Conservation (phyloP, 2,329 filamentous ascomycete species). For the Sphaerulina musiva region DNA sequence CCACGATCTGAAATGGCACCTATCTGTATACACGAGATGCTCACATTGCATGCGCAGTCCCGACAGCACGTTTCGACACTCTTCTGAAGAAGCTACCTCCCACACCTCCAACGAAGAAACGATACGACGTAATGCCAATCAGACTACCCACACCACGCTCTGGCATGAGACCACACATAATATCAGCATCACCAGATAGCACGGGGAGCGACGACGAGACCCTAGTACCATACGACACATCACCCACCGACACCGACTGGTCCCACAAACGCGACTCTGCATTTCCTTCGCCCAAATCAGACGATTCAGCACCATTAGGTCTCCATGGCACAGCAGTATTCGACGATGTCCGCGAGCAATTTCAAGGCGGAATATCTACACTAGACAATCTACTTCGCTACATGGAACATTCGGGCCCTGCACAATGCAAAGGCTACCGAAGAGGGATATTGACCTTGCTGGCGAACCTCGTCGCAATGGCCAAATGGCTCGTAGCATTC, state of each 20-base stretch:
- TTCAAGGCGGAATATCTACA: conserved; percentile 12
- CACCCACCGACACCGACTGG: conserved; percentile 5
- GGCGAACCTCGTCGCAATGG: conserved; percentile 14
- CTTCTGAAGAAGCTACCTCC: neutral
- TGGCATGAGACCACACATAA: neutral
- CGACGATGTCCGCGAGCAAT: conserved; percentile 13
- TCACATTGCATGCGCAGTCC: neutral
- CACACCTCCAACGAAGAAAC: conserved; percentile 1
- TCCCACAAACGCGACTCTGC: neutral
- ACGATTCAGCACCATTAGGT: neutral
- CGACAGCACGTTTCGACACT: neutral
- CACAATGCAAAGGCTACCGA: conserved; percentile 8
- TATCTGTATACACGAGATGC: neutral
- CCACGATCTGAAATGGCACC: neutral
- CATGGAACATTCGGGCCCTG: conserved; percentile 9
- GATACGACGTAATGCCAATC: neutral
- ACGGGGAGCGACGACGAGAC: neutral
- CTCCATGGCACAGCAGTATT: conserved; percentile 13
- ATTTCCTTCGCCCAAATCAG: neutral
- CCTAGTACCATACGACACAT: neutral
- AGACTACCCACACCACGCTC: neutral
- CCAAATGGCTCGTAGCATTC: conserved; percentile 17
- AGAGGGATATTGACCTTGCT: conserved; percentile 15
- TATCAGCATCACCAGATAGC: neutral
- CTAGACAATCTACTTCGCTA: conserved; percentile 16